Evolutionary conservation across 1,284 basidiomycete species (phyloP).

Genomic region (Tilletia indica): DNA sequence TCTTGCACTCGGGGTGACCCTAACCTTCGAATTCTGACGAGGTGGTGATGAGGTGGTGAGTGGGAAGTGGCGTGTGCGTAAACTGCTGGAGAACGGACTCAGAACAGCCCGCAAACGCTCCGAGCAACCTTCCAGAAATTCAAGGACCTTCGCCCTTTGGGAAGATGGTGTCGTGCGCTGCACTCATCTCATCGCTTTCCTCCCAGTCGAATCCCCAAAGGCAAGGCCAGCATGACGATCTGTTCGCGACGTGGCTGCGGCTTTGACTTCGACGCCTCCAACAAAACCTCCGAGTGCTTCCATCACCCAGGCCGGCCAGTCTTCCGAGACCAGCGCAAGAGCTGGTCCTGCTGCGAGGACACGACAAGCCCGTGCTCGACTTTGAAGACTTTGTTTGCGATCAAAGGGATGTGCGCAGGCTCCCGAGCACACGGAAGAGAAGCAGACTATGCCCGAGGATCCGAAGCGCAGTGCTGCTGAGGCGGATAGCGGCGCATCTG

Average conservation of each 20-base stretch:
- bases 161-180: background rate
- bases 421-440: constrained; percentile 38
- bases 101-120: background rate
- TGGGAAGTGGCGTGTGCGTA: background rate
- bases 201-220: background rate
- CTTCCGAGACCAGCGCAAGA: constrained; percentile 55
- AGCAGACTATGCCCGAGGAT: constrained; percentile 31
- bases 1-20: too few species aligned
- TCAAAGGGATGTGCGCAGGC: constrained; percentile 42
- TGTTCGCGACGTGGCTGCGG: constrained; percentile 53
- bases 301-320: constrained; percentile 53
- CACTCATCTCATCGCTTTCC: background rate
- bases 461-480: background rate
- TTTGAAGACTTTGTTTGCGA: constrained; percentile 54
- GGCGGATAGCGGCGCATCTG: background rate
- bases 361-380: constrained; percentile 55
- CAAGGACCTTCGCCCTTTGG: background rate
- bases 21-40: too few species aligned
- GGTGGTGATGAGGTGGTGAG: background rate
- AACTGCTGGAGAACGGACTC: too few species aligned
- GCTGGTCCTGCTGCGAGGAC: constrained; percentile 55
- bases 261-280: constrained; percentile 32
- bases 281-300: constrained; percentile 29
- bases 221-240: constrained; percentile 35
- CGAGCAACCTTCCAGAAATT: background rate